Evolutionary conservation across 2,329 filamentous ascomycete species (phyloP), one percentile per base, ranked within the genome.

Genomic region (Aspergillus fructus): DNA sequence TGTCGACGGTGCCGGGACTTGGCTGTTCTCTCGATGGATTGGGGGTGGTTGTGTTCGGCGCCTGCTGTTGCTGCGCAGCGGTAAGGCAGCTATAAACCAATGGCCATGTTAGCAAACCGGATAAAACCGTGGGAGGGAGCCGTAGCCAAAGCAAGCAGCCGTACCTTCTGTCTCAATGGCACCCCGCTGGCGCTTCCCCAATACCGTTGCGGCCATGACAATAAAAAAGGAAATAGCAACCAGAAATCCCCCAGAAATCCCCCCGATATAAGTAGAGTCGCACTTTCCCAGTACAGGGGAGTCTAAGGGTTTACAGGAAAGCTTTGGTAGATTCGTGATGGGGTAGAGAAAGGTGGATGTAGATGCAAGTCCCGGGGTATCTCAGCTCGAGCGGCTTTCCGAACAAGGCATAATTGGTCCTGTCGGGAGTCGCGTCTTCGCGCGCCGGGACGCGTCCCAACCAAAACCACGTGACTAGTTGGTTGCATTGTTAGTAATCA

Each of bases 161-260:
- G 69, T 75, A 79, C 78, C 74, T 74, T 76, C 68, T 55, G 68
- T 58, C 45, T 76, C 74, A 48, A 72, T 62, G 43, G 66, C 59
- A 61, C 64, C 60, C 55, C 76, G 76, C 64, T 71, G 69, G 65
- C 78, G 74, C 72, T 80, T 80, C 62, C 78, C 77, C 57, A 80
- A 65, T 52, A 74, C 65, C 55, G 70, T 69, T 58, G 71, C 69
- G 66, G 75, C 70, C 76, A 78, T 78, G 52, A 49, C 65, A 58
- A 60, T 46, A 58, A 50, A 39, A 53, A 46, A 46, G 59, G 66
- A 58, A 70, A 66, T 63, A 66, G 60, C 61, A 58, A 47, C 45
- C 13, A 15, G 24, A 59, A 17, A 41, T 40, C 12, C 3, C 42
- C 45, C 13, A 15, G 24, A 59, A 17, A 41, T 40, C 12, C 3